Percentiles rank a stretch among this genome's conserved stretches.
These are phyloP conservation scores for Schwanniomyces pseudopolymorphus DNA, from an alignment of 805 yeast genomes.

Conservation along the genomic window DNA sequence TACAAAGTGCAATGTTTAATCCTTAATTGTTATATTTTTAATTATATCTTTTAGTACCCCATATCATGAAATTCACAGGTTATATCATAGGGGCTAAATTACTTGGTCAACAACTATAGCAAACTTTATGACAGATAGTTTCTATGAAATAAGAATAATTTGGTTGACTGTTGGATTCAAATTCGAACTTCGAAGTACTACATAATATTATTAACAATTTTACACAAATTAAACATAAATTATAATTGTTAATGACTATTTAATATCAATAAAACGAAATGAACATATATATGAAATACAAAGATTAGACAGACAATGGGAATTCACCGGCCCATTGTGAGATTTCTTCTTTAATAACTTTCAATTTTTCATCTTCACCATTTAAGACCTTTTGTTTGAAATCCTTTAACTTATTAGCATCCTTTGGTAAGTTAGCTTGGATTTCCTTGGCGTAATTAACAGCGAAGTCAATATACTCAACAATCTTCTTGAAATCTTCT, in stretches of 20 bases:
- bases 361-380: conserved; percentile 65
- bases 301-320: conserved; percentile 50
- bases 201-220: too few species aligned
- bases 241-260: conserved; percentile 1
- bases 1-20: too few species aligned
- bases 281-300: neutral
- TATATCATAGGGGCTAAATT: too few species aligned
- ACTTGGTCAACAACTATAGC: too few species aligned
- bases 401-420: conserved; percentile 93
- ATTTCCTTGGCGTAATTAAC: conserved; percentile 72
- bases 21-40: too few species aligned
- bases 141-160: too few species aligned
- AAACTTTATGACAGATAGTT: too few species aligned
- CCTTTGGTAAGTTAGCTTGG: conserved; percentile 81
- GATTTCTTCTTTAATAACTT: conserved; percentile 71
- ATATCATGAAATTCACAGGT: too few species aligned
- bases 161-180: too few species aligned
- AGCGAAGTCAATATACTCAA: conserved; percentile 76
- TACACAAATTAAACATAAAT: neutral
- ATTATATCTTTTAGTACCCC: too few species aligned
- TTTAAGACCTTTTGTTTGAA: conserved; percentile 80
- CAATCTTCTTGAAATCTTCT: conserved; percentile 78
- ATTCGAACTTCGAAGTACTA: too few species aligned
- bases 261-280: conserved; percentile 1
- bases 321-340: conserved; percentile 87